Evolutionary conservation across 139 green algal genomes (phyloP).

Genomic region (Mychonastes homosphaera): DNA sequence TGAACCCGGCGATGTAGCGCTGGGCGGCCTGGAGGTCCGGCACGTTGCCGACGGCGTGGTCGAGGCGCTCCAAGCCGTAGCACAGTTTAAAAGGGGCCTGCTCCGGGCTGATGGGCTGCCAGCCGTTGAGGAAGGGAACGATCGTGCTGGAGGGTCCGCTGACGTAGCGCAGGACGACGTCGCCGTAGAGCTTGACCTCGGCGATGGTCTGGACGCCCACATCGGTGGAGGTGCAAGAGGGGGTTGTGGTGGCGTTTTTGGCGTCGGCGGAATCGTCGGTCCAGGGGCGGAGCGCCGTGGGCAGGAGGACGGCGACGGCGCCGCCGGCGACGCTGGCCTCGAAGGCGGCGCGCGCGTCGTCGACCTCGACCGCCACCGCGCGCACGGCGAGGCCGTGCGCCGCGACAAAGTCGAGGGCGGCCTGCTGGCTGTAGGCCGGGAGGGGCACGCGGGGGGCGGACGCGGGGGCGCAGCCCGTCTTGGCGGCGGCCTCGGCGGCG

Average conservation of each 20-base stretch:
- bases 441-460: constrained; percentile 15
- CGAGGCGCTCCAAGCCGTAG: constrained; percentile 76
- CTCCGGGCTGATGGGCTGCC: not conserved
- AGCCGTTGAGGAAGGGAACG: not conserved
- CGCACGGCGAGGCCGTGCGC: constrained; percentile 80
- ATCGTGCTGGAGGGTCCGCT: constrained; percentile 16
- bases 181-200: constrained; percentile 89
- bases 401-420: constrained; percentile 63
- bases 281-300: constrained; percentile 45
- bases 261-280: constrained; percentile 5
- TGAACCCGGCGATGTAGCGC: constrained; percentile 77
- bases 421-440: constrained; percentile 40
- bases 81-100: constrained; percentile 8
- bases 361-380: constrained; percentile 76
- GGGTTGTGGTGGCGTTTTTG: too few relatives aligned
- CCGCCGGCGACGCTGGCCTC: constrained; percentile 52
- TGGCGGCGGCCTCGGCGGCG: constrained; percentile 12
- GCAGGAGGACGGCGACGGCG: constrained; percentile 44
- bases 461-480: too few relatives aligned
- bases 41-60: constrained; percentile 96
- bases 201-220: constrained; percentile 25
- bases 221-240: too few relatives aligned
- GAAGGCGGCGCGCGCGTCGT: constrained; percentile 69
- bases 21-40: constrained; percentile 57
- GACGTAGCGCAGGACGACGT: constrained; percentile 72